Evolutionary conservation across 495 filamentous ascomycete genomes (phyloP).

Genomic region (Venustampulla echinocandica): DNA sequence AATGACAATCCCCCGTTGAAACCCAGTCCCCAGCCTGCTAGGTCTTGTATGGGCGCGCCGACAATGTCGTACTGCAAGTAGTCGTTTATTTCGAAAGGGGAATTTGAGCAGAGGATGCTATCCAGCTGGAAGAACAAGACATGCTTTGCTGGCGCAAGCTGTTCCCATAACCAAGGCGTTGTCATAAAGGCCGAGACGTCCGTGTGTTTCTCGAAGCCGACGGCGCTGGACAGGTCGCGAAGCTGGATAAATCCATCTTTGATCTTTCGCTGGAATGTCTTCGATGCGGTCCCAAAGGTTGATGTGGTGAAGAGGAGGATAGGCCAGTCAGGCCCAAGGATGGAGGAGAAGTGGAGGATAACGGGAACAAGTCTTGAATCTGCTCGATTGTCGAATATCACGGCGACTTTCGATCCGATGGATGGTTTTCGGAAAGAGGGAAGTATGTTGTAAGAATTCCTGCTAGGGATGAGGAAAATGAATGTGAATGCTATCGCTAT

Average conservation of each 20-base stretch:
- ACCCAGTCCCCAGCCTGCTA: neutral
- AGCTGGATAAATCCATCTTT: constrained; percentile 1
- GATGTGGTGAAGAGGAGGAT: constrained; percentile 18
- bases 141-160: constrained; percentile 7
- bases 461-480: no score
- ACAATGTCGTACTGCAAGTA: constrained; percentile 15
- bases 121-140: constrained; percentile 12
- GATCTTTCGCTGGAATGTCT: neutral
- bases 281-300: neutral
- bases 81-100: constrained; percentile 4
- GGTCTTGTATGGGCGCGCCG: constrained; percentile 5
- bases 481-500: no score
- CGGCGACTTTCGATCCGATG: constrained; percentile 20
- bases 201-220: neutral
- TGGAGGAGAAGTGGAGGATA: constrained; percentile 22
- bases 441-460: no score
- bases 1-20: constrained; percentile 13
- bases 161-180: constrained; percentile 13
- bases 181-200: constrained; percentile 2
- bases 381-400: constrained; percentile 17
- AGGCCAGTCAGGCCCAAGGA: constrained; percentile 23
- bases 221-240: neutral
- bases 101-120: constrained; percentile 14
- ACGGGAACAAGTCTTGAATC: constrained; percentile 17
- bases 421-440: no score